phyloP scores from a whole-genome alignment of 192 early-diverging fungal genomes.

The Haplosporangium gracile region DNA sequence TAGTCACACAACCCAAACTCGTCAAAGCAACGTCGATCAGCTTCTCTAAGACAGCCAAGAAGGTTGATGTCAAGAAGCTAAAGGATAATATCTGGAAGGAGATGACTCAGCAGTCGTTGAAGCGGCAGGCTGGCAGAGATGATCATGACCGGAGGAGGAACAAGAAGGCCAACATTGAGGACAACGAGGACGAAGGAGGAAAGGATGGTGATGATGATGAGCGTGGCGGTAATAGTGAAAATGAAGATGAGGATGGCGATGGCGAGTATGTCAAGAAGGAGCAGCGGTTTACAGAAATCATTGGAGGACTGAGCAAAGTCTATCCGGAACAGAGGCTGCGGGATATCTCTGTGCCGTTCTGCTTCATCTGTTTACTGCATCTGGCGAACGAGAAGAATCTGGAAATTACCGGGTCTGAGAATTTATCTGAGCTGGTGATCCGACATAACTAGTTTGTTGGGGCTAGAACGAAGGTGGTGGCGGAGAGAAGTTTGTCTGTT shows the following conservation, averaged over 20 bases:
- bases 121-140: slow-evolving; percentile 34
- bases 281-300: slow-evolving; percentile 81
- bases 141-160: slow-evolving; percentile 8
- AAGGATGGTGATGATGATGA: background rate
- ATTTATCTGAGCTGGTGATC: slow-evolving; percentile 41
- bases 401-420: slow-evolving; percentile 61
- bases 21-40: slow-evolving; percentile 79
- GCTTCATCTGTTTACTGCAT: slow-evolving; percentile 98
- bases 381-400: slow-evolving; percentile 95
- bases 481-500: no score
- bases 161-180: slow-evolving; percentile 34
- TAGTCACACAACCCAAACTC: slow-evolving; percentile 71
- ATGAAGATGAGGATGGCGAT: slow-evolving; percentile 32
- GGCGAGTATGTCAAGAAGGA: slow-evolving; percentile 64
- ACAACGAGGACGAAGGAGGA: slow-evolving; percentile 10
- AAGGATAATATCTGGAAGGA: slow-evolving; percentile 98
- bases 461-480: no score
- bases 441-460: background rate
- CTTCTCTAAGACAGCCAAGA: slow-evolving; percentile 91
- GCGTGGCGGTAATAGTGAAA: slow-evolving; percentile 1
- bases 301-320: slow-evolving; percentile 76
- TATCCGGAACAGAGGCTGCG: slow-evolving; percentile 85
- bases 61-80: slow-evolving; percentile 93
- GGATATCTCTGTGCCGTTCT: slow-evolving; percentile 97
- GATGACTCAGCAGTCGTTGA: slow-evolving; percentile 56